phyloP scores from a whole-genome alignment of 2,329 filamentous ascomycete genomes.

The Pseudogymnoascus pannorum region DNA sequence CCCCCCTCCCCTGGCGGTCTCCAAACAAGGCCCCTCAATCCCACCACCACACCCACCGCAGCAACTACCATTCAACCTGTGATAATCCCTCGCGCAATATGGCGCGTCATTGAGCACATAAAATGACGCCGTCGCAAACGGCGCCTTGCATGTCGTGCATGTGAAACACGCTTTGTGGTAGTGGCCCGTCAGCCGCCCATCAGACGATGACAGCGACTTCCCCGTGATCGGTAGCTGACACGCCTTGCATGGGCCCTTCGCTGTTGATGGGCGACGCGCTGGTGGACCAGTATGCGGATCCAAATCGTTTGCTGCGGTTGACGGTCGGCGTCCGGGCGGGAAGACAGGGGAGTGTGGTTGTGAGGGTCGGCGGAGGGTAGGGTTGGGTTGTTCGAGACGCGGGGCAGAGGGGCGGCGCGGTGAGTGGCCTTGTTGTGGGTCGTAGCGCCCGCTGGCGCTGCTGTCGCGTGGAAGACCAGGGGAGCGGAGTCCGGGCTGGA shows the following conservation, averaged over 20 bases:
- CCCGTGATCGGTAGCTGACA: slow-evolving; percentile 73
- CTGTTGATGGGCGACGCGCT: slow-evolving; percentile 16
- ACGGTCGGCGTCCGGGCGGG: not conserved
- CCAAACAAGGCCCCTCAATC: slow-evolving; percentile 90
- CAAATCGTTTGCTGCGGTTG: not conserved
- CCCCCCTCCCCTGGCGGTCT: slow-evolving; percentile 53
- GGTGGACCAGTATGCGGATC: slow-evolving; percentile 17
- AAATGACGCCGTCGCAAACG: slow-evolving; percentile 83
- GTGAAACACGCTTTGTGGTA: slow-evolving; percentile 96
- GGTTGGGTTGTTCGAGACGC: slow-evolving; percentile 8
- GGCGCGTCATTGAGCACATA: slow-evolving; percentile 84
- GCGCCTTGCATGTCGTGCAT: slow-evolving; percentile 72
- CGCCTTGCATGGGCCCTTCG: slow-evolving; percentile 67
- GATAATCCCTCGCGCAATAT: slow-evolving; percentile 89
- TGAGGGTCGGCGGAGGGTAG: slow-evolving; percentile 13
- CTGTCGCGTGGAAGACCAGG: slow-evolving; percentile 20
- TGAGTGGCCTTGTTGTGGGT: slow-evolving; percentile 4
- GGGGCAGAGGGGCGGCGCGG: not conserved
- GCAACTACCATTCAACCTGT: slow-evolving; percentile 79
- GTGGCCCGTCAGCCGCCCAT: slow-evolving; percentile 82
- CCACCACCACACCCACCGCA: slow-evolving; percentile 73
- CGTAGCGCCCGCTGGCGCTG: slow-evolving; percentile 9
- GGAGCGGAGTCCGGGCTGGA: slow-evolving; percentile 34
- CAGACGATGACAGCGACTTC: slow-evolving; percentile 89
- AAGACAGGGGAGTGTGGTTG: not conserved